Conservation (phyloP, 176 grass and related monocot genomes). For the Guadua angustifolia region DNA sequence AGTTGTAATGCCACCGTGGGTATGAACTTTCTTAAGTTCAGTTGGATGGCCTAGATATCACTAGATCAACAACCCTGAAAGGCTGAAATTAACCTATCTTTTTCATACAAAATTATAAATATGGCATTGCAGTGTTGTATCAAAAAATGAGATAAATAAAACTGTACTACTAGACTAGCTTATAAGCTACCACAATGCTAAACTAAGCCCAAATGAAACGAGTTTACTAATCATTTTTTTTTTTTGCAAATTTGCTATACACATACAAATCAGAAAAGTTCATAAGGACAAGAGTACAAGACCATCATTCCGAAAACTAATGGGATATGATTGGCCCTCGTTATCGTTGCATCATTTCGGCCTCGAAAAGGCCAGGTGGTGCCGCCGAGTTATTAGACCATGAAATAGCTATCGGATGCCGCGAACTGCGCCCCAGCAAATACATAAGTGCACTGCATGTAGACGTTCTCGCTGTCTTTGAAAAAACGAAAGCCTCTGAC, state of each 20-base stretch:
- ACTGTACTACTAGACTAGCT: too few species aligned
- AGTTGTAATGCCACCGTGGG: too few species aligned
- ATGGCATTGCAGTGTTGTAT: too few species aligned
- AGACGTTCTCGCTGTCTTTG: not conserved
- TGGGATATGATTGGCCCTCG: not conserved
- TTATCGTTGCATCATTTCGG: not conserved
- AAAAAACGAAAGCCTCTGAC: not conserved
- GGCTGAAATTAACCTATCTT: too few species aligned
- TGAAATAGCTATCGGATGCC: not conserved
- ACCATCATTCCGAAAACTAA: not conserved
- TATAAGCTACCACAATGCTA: not conserved
- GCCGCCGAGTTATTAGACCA: not conserved
- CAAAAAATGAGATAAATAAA: too few species aligned
- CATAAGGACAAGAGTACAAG: not conserved
- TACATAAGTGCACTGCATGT: not conserved
- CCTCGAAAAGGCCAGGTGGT: not conserved
- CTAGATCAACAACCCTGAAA: too few species aligned
- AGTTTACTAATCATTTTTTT: not conserved
- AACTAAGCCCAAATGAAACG: not conserved
- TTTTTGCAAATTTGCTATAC: not conserved
- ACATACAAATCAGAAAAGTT: not conserved
- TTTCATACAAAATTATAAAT: too few species aligned
- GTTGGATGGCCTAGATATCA: too few species aligned
- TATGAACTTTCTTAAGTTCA: too few species aligned
- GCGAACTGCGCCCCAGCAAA: not conserved